Base-by-base conservation (phyloP, 768 basidiomycete species). In the Auriculariales sp. region DNA sequence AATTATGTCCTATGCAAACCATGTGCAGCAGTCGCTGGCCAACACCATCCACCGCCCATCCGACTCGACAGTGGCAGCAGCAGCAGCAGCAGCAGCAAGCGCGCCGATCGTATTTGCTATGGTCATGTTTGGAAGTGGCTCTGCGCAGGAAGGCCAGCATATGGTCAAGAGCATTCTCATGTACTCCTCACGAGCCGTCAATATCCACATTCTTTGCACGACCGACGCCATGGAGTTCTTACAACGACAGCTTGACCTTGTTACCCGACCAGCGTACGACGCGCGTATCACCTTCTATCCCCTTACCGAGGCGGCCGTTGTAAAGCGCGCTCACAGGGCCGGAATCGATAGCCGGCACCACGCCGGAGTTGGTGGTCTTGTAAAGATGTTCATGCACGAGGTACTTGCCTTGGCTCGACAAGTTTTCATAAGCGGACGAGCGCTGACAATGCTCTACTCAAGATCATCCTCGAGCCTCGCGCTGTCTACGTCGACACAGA, bases 401-500 rank as follows among this genome's bases (percentile, higher is more conserved):
- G 19, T 55, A 12, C 50, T 56, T 14, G 28, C 44, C 47, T n/a
- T n/a, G n/a, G n/a, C n/a, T n/a, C n/a, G n/a, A n/a, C n/a, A n/a
- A n/a, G n/a, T n/a, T 44, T 25, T 25, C 39, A 5, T 19, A 44
- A 25, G 39, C 19, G 39, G 39, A 9, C 39, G 22, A 7, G 39
- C 39, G 24, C n/a, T n/a, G n/a, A 44, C 22, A 19, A 44, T 44
- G 39, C 22, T 44, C 2, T 44, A 7, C 39, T 24, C 39, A 25
- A 44, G 39, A 19, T 44, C 17, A 25, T 44, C 22, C 51, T 53
- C 28, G 52, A 51, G 4, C 46, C 52, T 15, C 50, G 48, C 28
- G 54, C 50, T 15, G 50, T 56, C 19, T 56, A 52, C 34, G 32
- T 55, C 32, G 55, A 56, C 47, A 56, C 52, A 10, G 55, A 56